phyloP scores from a whole-genome alignment of 345 rosid genomes.

The Excoecaria cochinchinensis region DNA sequence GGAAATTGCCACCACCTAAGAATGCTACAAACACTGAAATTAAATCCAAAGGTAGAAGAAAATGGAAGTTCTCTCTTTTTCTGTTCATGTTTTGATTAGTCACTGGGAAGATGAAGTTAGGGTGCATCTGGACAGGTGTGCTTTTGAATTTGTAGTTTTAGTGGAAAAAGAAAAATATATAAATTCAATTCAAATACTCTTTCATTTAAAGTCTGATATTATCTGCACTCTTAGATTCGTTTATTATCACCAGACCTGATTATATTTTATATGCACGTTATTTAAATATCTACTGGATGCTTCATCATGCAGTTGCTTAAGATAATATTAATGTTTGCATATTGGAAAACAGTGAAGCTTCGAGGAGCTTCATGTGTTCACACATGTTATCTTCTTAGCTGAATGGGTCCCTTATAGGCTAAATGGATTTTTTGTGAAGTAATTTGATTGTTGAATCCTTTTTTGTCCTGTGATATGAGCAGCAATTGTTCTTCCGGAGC shows the following conservation, averaged over 20 bases:
- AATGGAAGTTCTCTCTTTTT: not conserved
- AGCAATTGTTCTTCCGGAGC: constrained; percentile 92
- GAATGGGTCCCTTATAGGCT: not conserved
- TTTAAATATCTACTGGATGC: no score
- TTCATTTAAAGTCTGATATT: no score
- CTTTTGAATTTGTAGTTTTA: not conserved
- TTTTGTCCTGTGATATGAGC: constrained; percentile 16
- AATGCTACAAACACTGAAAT: constrained; percentile 85
- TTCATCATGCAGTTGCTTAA: not conserved
- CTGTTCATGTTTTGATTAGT: not conserved
- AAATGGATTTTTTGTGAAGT: not conserved
- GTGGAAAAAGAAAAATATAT: no score
- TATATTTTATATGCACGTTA: no score
- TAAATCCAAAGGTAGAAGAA: constrained; percentile 69
- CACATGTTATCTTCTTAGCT: not conserved
- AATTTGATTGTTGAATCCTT: not conserved
- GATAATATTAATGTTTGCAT: not conserved
- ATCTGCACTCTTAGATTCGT: not conserved
- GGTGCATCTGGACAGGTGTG: not conserved
- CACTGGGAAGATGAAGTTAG: not conserved
- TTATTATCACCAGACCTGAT: no score
- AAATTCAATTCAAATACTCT: no score
- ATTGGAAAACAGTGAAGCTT: not conserved
- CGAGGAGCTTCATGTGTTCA: not conserved
- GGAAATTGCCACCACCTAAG: constrained; percentile 83